Evolutionary conservation across 164 flowering plant species (phyloP), one percentile per base, ranked within the genome.

Genomic region (Tinospora cordifolia): DNA sequence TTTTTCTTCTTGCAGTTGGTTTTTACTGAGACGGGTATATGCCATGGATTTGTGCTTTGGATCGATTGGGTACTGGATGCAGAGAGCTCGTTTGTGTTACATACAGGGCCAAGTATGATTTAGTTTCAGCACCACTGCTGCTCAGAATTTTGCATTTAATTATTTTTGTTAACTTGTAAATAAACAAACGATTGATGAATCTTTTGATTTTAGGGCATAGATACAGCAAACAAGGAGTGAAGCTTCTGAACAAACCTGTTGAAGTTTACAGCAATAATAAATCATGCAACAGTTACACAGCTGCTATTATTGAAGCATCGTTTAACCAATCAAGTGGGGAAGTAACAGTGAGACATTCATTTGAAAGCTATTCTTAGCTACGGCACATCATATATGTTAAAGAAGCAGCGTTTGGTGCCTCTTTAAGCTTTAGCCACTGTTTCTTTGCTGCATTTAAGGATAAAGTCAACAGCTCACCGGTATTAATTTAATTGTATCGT

Each of bases 21-120:
- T 67, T 87, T 92, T 75, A 82, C 54, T 7, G 65, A 79, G 63
- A 7, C 79, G 66, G 98, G 98, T 25, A 72, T 75, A 21, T 94
- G 97, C 79, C 97, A 94, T 79, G 98, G 92, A 59, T 84, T 94
- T 79, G 95, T 76, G 10, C 80, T 92, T 39, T 92, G 98, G 98
- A 94, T 94, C 67, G 97, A 94, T 77, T 94, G 97, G 97, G 87
- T 90, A 72, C 64, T 92, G 87, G 91, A 90, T 75, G 75, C 72
- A 3, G 83, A 85, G 51, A 74, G 80, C 66, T 75, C 80, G 22
- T 77, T 78, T 44, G 77, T 90, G 58, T 24, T 90, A 41, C 77
- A 92, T 15, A 86, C 95, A 9, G 98, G 97, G 9, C 97, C 97
- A 84, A 88, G 98, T 90, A 80, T 58, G 17, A n/a, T 51, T 51